Base-by-base conservation (phyloP, 139 green algal genomes). In the Nannochloris sp. region DNA sequence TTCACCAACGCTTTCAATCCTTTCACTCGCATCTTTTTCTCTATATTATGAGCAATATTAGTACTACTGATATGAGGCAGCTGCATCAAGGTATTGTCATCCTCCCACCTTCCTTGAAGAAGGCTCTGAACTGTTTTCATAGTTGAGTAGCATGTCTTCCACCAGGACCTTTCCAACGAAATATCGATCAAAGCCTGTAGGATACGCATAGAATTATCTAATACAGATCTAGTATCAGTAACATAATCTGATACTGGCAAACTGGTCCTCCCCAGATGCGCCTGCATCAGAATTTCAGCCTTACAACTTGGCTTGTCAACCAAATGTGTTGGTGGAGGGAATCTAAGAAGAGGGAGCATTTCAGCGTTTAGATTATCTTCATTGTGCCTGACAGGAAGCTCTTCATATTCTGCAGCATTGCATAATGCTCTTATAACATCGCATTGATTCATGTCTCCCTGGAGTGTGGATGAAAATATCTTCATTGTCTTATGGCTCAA, bases 311-410 rank as follows among this genome's bases (percentile, higher is more conserved):
- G 92, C 66, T 96, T 87, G 61, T 96, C 50, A 59, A 59, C 50
- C 25, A 25, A 5, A 37, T 59, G 20, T 33, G 28, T 17, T 30
- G 20, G 23, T 59, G 50, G 50, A 17, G 40, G 51, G 64, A 71
- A 82, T 9, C 78, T 65, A 46, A 93, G 87, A 13, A 74, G 23
- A 37, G 69, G 50, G 4, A 83, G 69, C 43, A 97, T 73, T 13
- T 82, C 65, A 5, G 64, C 63, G 67, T 99, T 99, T 46, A 97
- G 70, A 63, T 86, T 87, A 74, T 99, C 93, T 71, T 99, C 93
- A 66, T 99, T 98, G 80, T 98, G 93, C 0, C 93, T 77, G 60
- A 99, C 93, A 1, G 93, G 93, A 59, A 99, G 75, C 69, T 98
- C 91, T 71, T 96, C 85, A 68, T 88, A 99, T 83, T 99, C 93